Conservation (phyloP, 441 rosid genomes). For the Erysimum cheiri region DNA sequence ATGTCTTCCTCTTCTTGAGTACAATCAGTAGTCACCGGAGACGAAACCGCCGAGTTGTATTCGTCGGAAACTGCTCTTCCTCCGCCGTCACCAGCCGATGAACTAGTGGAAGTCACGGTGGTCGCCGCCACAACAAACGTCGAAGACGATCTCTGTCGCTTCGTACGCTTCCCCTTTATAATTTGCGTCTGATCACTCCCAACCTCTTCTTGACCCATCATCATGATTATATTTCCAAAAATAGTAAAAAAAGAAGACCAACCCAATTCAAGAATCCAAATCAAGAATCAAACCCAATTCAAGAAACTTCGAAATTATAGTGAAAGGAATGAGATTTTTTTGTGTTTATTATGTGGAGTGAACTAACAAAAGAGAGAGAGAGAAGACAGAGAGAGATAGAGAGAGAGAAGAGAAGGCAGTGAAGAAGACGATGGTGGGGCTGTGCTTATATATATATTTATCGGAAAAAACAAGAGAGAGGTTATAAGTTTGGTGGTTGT, state of each 20-base stretch:
- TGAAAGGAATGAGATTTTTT: slow-evolving; percentile 24
- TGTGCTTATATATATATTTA: slow-evolving; percentile 40
- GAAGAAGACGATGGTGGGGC: slow-evolving; percentile 46
- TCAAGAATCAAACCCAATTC: slow-evolving; percentile 27
- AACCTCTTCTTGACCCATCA: slow-evolving; percentile 57
- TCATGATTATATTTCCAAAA: slow-evolving; percentile 15
- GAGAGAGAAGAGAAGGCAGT: slow-evolving; percentile 37
- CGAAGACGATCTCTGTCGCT: slow-evolving; percentile 72
- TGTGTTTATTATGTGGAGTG: slow-evolving; percentile 47
- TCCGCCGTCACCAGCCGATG: slow-evolving; percentile 49
- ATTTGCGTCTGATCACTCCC: slow-evolving; percentile 48
- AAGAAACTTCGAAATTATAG: slow-evolving; percentile 18
- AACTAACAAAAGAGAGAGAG: slow-evolving; percentile 44
- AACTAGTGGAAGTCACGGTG: slow-evolving; percentile 49
- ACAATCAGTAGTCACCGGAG: slow-evolving; percentile 53
- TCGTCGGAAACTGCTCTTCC: slow-evolving; percentile 46
- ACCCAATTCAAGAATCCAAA: slow-evolving; percentile 14
- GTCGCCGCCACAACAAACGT: slow-evolving; percentile 46
- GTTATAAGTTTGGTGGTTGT: slow-evolving; percentile 50
- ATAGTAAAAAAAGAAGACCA: slow-evolving; percentile 8
- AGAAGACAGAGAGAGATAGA: slow-evolving; percentile 8
- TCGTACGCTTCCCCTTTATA: slow-evolving; percentile 76
- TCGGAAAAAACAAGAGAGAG: slow-evolving; percentile 37
- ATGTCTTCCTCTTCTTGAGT: slow-evolving; percentile 87
- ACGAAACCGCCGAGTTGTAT: slow-evolving; percentile 47